These are phyloP conservation scores for Arctostaphylos glauca DNA, from an alignment of 148 eudicot species.

Conservation along the genomic window DNA sequence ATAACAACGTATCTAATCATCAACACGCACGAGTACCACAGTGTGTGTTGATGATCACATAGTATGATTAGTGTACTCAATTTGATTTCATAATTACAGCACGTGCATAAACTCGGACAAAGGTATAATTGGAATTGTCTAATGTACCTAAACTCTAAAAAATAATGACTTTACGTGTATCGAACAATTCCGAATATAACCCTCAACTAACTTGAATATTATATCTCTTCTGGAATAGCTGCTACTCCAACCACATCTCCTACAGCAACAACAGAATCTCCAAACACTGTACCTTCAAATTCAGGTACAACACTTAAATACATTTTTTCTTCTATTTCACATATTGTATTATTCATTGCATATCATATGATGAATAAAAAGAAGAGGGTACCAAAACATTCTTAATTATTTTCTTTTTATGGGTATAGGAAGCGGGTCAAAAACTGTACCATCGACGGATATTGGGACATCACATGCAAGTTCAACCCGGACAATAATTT, in stretches of 20 bases:
- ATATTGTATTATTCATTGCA: neutral
- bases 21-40: no score
- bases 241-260: conserved; percentile 41
- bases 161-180: no score
- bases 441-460: conserved; percentile 29
- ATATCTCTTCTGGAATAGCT: conserved; percentile 29
- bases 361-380: neutral
- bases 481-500: conserved; percentile 23
- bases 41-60: neutral
- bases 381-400: neutral
- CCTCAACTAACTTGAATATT: conserved; percentile 6
- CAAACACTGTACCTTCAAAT: conserved; percentile 28
- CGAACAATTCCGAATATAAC: neutral
- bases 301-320: neutral
- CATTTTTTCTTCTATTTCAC: neutral
- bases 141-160: no score
- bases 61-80: neutral
- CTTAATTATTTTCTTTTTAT: neutral
- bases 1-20: no score
- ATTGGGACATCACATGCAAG: conserved; percentile 38
- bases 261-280: conserved; percentile 34
- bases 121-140: no score
- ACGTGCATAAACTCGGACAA: no score
- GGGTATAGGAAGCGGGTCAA: conserved; percentile 28
- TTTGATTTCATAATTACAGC: no score